Base-by-base conservation (phyloP, 257 asterid genomes). In the Solanum ossicruentum region DNA sequence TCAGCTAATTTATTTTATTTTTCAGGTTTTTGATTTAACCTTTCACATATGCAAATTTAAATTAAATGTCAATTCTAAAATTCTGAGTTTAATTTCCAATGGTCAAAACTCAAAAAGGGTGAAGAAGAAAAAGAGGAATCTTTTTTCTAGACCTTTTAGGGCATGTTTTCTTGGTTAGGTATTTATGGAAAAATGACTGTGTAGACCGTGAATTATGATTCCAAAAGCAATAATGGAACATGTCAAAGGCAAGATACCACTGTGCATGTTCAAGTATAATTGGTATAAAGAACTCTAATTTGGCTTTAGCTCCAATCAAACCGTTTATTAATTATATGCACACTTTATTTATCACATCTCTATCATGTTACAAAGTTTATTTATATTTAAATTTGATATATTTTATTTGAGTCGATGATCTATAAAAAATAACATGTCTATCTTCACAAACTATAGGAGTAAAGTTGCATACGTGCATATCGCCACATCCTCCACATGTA, bases 81-180 rank as follows among this genome's bases (percentile, higher is more conserved):
- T 36, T 4, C 1, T 2, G 15, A 16, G n/a, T 23, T 51, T 77
- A 51, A 21, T 12, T 82, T 61, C 45, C 73, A 58, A 3, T 41
- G 21, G 23, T 81, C 82, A 69, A 17, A 36, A 17, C 17, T 39
- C 61, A 16, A 57, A 55, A 17, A 17, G 60, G 58, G 41, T 7
- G 87, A 51, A 80, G 10, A 39, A 60, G 67, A 73, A 56, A 86
- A 57, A 16, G 75, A 75, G 45, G 82, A 67, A 84, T 66, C 82
- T 39, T 66, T 17, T 87, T 70, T 82, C 71, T 83, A 87, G 73
- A 83, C 84, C 80, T 66, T 84, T 81, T 85, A 70, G 49, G 20
- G 85, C 81, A 70, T 56, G 85, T 87, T 75, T 85, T 84, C 43
- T 12, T 83, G 61, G 92, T 87, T 91, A 85, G 92, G 93, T 85